These are phyloP conservation scores for Hypoxylon sp. DNA, from an alignment of 2,329 filamentous ascomycete species.

Conservation along the genomic window DNA sequence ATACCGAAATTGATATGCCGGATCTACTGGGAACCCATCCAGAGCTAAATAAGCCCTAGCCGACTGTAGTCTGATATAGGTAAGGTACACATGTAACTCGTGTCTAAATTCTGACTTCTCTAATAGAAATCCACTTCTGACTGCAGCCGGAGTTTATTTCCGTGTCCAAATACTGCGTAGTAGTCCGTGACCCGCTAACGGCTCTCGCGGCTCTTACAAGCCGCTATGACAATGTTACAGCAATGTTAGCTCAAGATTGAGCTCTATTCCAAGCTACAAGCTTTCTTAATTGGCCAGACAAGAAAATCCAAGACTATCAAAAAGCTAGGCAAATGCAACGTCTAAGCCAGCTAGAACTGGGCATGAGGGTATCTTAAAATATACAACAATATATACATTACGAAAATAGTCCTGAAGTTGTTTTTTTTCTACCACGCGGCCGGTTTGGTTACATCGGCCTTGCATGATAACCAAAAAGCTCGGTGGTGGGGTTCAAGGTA, in stretches of 20 bases:
- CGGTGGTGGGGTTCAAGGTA: conserved; percentile 34
- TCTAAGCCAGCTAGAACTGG: conserved; percentile 1
- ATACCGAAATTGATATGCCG: conserved; percentile 12
- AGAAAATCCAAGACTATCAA: background rate
- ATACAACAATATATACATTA: conserved; percentile 17
- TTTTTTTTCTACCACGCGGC: conserved; percentile 2
- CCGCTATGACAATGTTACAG: background rate
- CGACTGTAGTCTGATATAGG: background rate
- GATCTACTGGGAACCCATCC: background rate
- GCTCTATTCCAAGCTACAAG: conserved; percentile 1
- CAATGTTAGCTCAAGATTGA: background rate
- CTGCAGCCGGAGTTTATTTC: conserved; percentile 28
- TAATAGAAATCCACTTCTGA: conserved; percentile 10
- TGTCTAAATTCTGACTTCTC: background rate
- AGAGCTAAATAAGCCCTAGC: conserved; percentile 1
- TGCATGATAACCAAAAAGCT: conserved; percentile 21
- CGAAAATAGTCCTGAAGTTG: conserved; percentile 1
- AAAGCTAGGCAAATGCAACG: conserved; percentile 7
- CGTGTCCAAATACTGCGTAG: conserved; percentile 7
- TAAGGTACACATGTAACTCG: background rate
- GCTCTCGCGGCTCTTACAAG: conserved; percentile 3
- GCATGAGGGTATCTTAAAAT: conserved; percentile 29
- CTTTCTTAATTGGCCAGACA: conserved; percentile 10
- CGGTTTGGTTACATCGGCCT: conserved; percentile 31
- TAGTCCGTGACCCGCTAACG: conserved; percentile 10